Evolutionary conservation across 768 basidiomycete genomes (phyloP).

Genomic region (Russula virescens): DNA sequence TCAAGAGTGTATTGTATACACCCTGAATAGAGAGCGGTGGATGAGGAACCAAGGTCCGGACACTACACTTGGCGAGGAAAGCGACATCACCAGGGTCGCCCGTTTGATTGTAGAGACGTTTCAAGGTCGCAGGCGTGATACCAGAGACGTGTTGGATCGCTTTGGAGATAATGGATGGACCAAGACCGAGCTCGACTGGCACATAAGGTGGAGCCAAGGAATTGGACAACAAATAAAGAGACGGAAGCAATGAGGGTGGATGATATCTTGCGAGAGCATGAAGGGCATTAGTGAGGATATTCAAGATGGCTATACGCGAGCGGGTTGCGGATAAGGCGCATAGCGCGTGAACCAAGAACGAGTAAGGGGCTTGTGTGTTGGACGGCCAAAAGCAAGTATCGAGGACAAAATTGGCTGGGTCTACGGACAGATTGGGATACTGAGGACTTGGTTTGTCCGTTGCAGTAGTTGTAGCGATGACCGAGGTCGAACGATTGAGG

Average conservation of each 20-base stretch:
- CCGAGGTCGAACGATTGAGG: not conserved
- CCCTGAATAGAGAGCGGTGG: constrained; percentile 55
- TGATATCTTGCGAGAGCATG: constrained; percentile 62
- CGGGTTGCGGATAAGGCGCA: constrained; percentile 56
- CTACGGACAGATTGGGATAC: constrained; percentile 39
- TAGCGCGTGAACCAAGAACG: constrained; percentile 64
- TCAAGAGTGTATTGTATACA: constrained; percentile 63
- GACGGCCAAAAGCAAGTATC: constrained; percentile 41
- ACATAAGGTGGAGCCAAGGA: constrained; percentile 71
- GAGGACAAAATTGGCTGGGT: constrained; percentile 44
- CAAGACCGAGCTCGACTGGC: constrained; percentile 63
- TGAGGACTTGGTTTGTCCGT: constrained; percentile 13
- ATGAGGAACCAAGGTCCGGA: constrained; percentile 70
- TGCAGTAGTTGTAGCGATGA: not conserved
- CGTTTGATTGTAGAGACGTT: constrained; percentile 58
- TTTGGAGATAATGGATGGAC: constrained; percentile 59
- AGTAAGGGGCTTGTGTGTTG: constrained; percentile 49
- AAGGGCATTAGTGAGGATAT: constrained; percentile 68
- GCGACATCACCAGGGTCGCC: constrained; percentile 87
- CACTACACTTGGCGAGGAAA: constrained; percentile 69
- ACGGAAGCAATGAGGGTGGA: constrained; percentile 63
- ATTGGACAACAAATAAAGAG: constrained; percentile 79
- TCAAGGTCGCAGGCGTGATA: constrained; percentile 49
- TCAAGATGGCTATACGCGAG: constrained; percentile 65
- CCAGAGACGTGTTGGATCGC: constrained; percentile 73